Conservation (phyloP, 495 filamentous ascomycete genomes). For the Aspergillus wentii region DNA sequence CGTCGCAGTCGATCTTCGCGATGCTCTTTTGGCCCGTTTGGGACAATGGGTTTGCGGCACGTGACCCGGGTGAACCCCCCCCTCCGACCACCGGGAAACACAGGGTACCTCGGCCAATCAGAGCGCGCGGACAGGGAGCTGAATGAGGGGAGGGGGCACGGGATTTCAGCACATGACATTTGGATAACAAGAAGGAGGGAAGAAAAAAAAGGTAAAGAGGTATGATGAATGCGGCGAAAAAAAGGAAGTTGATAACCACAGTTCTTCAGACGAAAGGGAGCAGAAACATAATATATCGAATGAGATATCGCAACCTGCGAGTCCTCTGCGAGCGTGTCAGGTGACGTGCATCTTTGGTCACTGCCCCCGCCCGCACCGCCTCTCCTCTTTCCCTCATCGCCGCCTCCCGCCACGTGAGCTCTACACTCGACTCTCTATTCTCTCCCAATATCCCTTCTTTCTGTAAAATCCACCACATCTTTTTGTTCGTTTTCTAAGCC, state of each 20-base stretch:
- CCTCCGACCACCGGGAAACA: slow-evolving; percentile 15
- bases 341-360: slow-evolving; percentile 34
- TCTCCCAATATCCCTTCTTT: slow-evolving; percentile 28
- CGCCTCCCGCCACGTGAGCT: slow-evolving; percentile 41
- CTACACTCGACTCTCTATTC: slow-evolving; percentile 30
- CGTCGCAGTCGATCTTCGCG: too few species aligned
- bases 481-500: slow-evolving; percentile 17
- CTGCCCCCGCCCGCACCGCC: slow-evolving; percentile 14
- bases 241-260: too few species aligned
- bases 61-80: slow-evolving; percentile 24
- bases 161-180: slow-evolving; percentile 40
- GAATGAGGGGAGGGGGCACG: slow-evolving; percentile 40
- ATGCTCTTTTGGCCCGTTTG: too few species aligned
- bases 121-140: not conserved
- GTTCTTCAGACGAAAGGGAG: too few species aligned
- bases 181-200: slow-evolving; percentile 9
- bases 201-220: slow-evolving; percentile 5
- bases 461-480: slow-evolving; percentile 23
- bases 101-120: slow-evolving; percentile 29
- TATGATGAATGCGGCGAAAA: not conserved
- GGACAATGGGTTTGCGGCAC: too few species aligned
- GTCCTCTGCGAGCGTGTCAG: too few species aligned
- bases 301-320: too few species aligned
- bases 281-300: too few species aligned
- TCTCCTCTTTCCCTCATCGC: slow-evolving; percentile 24